Base-by-base conservation (phyloP, 169 alveolate species). In the Plasmodium sp. region DNA sequence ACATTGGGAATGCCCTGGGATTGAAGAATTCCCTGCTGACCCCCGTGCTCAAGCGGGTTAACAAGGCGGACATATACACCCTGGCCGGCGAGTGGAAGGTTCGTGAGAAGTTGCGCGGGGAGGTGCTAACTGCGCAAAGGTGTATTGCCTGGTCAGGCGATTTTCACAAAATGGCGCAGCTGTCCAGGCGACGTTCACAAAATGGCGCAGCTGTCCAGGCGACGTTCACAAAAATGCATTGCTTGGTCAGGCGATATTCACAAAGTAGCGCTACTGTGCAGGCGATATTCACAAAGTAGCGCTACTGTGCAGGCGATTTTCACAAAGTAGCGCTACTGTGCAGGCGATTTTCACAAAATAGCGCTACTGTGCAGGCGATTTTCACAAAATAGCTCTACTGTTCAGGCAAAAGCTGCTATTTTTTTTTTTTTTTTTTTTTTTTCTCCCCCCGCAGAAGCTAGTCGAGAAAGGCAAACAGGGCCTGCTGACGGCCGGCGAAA, bases 401-500 rank as follows among this genome's bases (percentile, higher is more conserved):
- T 39, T 39, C 45, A 39, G 45, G 45, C 5, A 12, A 51, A 31
- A 56, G 33, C 2, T 5, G n/a, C 82, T 36, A 41, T 4, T 74
- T 74, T 85, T 31, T 45, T 48, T 85, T 74, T 85, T 27, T 9
- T 51, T 85, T 74, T 48, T 31, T 33, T 85, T 74, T 85, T 27
- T 5, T 74, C 62, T 43, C 18, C 10, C 79, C 18, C 34, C n/a
- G 54, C 96, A 97, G 95, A 97, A 94, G 39, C 95, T 97, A 2
- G 98, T 98, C n/a, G 96, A 96, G 39, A 96, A 97, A 88, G 99
- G 99, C 2, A 97, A 96, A 92, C 96, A 88, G 27, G 96, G 97
- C 18, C 92, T 95, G 72, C 92, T 98, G 10, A 91, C 96, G 31
- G 96, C 98, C 27, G 91, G 91, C 31, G 98, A 97, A 84, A 86